phyloP scores from a whole-genome alignment of 2,329 filamentous ascomycete genomes.

The Xylaria multiplex region DNA sequence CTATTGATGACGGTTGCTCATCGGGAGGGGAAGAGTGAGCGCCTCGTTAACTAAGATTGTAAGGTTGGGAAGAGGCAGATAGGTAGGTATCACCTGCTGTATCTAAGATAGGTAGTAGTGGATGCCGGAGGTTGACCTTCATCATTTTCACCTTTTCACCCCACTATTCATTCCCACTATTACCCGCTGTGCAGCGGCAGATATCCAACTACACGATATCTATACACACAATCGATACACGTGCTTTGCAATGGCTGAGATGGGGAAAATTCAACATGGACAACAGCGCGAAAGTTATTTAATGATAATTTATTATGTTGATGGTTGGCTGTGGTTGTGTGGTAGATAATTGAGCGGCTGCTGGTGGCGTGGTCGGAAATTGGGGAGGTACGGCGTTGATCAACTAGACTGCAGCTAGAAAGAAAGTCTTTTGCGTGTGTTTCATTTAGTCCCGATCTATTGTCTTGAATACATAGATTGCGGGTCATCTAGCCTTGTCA shows the following conservation, averaged over 20 bases:
- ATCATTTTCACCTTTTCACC: slow-evolving; percentile 16
- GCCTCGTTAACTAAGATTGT: too few species aligned
- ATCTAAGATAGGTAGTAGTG: slow-evolving; percentile 1
- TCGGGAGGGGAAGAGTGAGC: not conserved
- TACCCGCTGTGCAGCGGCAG: slow-evolving; percentile 39
- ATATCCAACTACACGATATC: too few species aligned
- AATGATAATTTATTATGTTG: too few species aligned
- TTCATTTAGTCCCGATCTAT: not conserved
- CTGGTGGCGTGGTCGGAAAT: too few species aligned
- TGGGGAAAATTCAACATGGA: too few species aligned
- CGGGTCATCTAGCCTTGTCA: not conserved
- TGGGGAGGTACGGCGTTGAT: too few species aligned
- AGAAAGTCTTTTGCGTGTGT: not conserved
- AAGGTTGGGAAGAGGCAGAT: too few species aligned
- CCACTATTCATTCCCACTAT: slow-evolving; percentile 42
- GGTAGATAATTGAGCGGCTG: not conserved
- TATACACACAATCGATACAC: too few species aligned
- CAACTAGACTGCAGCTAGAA: not conserved
- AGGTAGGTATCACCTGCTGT: too few species aligned
- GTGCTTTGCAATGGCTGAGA: too few species aligned
- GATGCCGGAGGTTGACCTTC: slow-evolving; percentile 33
- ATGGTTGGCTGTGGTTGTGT: not conserved
- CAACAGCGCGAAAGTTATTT: too few species aligned
- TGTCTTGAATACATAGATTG: not conserved
- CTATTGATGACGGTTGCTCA: slow-evolving; percentile 14